Evolutionary conservation across 2,329 filamentous ascomycete species (phyloP).

Genomic region (Pleomassaria siparia): DNA sequence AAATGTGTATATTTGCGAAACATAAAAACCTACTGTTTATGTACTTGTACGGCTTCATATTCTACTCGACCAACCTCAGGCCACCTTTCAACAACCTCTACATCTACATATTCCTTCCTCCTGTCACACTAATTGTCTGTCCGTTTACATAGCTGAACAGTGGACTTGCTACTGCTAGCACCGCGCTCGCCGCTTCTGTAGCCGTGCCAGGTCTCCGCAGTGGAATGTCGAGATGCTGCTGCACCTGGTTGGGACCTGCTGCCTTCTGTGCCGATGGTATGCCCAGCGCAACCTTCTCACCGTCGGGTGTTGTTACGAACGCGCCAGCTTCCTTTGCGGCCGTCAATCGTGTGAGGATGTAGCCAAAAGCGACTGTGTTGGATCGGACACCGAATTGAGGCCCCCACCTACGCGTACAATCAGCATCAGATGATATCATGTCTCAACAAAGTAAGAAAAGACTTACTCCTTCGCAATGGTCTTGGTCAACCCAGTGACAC

Average conservation of each 20-base stretch:
- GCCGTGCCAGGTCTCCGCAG: slow-evolving; percentile 74
- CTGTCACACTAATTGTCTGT: slow-evolving; percentile 85
- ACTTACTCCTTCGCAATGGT: slow-evolving; percentile 77
- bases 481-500: slow-evolving; percentile 79
- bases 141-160: slow-evolving; percentile 83
- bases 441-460: background rate
- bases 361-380: slow-evolving; percentile 83
- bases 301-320: slow-evolving; percentile 74
- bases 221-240: slow-evolving; percentile 68
- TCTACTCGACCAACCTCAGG: slow-evolving; percentile 1
- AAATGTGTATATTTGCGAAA: slow-evolving; percentile 15
- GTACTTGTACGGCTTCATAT: slow-evolving; percentile 9
- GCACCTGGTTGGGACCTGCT: slow-evolving; percentile 32
- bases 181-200: slow-evolving; percentile 75
- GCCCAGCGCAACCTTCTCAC: slow-evolving; percentile 52
- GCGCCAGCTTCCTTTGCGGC: slow-evolving; percentile 82
- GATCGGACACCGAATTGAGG: slow-evolving; percentile 77
- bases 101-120: slow-evolving; percentile 65
- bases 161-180: slow-evolving; percentile 79
- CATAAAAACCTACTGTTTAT: too few relatives aligned
- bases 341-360: slow-evolving; percentile 78
- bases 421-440: background rate
- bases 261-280: slow-evolving; percentile 48
- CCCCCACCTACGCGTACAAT: slow-evolving; percentile 61
- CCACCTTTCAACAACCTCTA: background rate